Evolutionary conservation across 1,284 basidiomycete species (phyloP), one percentile per base, ranked within the genome.

Genomic region (Apiotrichum domesticum): DNA sequence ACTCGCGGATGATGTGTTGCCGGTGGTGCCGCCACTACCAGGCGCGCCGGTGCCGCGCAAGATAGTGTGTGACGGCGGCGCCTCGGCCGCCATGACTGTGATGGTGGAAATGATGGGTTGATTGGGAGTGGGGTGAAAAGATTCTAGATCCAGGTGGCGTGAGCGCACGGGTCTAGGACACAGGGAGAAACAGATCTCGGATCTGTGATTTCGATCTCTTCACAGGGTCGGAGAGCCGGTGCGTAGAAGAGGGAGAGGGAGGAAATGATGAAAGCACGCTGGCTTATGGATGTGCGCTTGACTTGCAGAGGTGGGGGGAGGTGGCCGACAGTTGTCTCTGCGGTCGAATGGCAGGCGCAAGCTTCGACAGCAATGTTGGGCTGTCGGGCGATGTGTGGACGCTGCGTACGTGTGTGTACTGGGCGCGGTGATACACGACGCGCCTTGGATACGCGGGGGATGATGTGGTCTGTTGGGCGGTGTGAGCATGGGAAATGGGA

Each of bases 41-140:
- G n/a, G 3, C 4, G 4, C 15, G 29, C 41, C 35, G 9, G 40
- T 21, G 44, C 21, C 35, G n/a, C 44, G 43, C 21, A n/a, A 29
- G 51, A 2, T 9, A 2, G 33, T 13, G 37, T 29, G 21, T 41
- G 44, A 35, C 32, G 50, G 40, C 33, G 41, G 15, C 39, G 40
- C 32, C 15, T 42, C 51, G 33, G 42, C 51, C 34, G 51, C 43
- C 51, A 52, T 52, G 35, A 40, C 47, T 37, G 47, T 37, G 6
- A 35, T 49, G 35, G 35, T 39, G 15, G 45, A 46, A 39, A 49
- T 49, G 47, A 35, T 49, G 35, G 47, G 47, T 39, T 34, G 47
- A 40, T 49, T 35, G 10, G 8, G 37, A 15, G 4, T 35, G 35
- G n/a, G 9, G 42, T 7, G n/a, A 35, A 9, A 15, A 21, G 5